Evolutionary conservation across 352 stramenopile species (phyloP), one percentile per base, ranked within the genome.

Genomic region (Discostella stelligera): DNA sequence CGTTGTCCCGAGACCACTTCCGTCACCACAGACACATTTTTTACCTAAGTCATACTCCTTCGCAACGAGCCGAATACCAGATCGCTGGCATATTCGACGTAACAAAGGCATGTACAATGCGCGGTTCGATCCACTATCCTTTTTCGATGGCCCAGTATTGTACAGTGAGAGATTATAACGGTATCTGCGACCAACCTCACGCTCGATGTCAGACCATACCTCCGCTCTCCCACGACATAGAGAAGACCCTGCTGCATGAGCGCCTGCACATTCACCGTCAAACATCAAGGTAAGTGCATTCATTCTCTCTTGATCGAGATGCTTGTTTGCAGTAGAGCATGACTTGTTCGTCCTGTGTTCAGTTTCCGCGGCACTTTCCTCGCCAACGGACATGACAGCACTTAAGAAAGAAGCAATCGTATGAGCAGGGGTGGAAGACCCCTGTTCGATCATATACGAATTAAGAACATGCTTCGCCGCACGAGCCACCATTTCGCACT

Each of bases 401-500:
- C 83, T 89, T 0, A 94, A 58, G 69, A 94, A 90, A 7, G 82
- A 89, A 63, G 86, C 86, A 66, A 92, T 82, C 10, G 70, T 89
- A 53, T 91, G 80, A 14, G 79, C 65, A 30, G 79, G 80, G 55
- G 83, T 77, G 8, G 58, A 20, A 46, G 73, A 59, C 23, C 77
- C 83, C 63, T 83, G 79, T 60, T 89, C 81, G 11, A 58, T 82
- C 37, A 92, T 63, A 59, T 94, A 91, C 13, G 66, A 71, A 61
- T 91, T 82, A 0, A 94, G 79, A 48, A 92, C 85, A 77, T 94
- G 88, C 86, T 98, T 98, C 30, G 91, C 72, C 27, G 89, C 94
- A 72, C 96, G 94, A 20, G 96, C 91, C 49, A 98, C 93, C 91
- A 98, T 98, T 83, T 98, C 96, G 13, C 96, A 94, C 73, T 98